phyloP scores from a whole-genome alignment of 192 early-diverging fungal species.

The Backusella mclennaniae region DNA sequence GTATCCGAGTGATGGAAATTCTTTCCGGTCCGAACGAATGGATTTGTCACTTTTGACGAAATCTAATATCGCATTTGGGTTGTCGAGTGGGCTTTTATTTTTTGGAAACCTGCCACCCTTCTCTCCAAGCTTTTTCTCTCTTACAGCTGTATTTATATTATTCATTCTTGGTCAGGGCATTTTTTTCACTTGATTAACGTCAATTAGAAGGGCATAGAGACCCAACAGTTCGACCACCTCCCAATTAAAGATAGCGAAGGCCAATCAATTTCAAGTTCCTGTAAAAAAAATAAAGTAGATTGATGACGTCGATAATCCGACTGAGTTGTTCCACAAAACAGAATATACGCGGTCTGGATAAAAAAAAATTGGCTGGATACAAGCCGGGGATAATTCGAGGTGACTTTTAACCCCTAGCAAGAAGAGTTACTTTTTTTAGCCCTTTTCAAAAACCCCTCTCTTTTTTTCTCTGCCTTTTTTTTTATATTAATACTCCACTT shows the following conservation, averaged over 20 bases:
- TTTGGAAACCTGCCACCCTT: too few relatives aligned
- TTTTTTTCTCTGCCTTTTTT: conserved; percentile 6
- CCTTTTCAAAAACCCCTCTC: not conserved
- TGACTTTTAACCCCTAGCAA: not conserved
- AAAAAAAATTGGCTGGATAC: not conserved
- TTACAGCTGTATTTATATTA: too few relatives aligned
- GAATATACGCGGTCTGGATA: not conserved
- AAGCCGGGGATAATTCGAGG: not conserved
- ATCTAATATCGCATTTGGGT: too few relatives aligned
- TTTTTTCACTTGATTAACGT: not conserved
- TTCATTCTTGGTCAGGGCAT: not conserved
- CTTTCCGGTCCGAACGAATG: too few relatives aligned
- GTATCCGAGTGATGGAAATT: too few relatives aligned
- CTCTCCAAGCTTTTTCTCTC: too few relatives aligned
- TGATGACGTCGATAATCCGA: not conserved
- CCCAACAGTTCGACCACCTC: not conserved
- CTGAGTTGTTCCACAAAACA: not conserved
- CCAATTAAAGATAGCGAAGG: not conserved
- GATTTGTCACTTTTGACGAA: too few relatives aligned
- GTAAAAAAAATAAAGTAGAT: not conserved
- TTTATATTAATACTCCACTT: conserved; percentile 4
- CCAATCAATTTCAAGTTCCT: not conserved
- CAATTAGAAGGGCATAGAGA: not conserved
- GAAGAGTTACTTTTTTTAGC: not conserved
- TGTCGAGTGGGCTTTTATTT: too few relatives aligned